Conservation (phyloP, 768 basidiomycete genomes). For the Asterophora lycoperdoides region DNA sequence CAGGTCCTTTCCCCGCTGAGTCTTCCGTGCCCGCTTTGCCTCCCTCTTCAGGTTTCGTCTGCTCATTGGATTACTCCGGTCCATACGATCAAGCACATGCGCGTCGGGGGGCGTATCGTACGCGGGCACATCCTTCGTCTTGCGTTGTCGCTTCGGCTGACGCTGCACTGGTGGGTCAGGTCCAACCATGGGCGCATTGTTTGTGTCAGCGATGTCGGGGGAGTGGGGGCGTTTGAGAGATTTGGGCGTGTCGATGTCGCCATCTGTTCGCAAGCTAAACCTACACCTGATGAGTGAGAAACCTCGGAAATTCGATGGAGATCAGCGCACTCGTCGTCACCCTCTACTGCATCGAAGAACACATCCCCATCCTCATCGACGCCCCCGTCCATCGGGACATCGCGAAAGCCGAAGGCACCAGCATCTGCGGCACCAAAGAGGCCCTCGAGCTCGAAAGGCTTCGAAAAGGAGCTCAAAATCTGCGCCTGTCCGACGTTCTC, state of each 20-base stretch:
- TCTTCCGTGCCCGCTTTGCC: constrained; percentile 57
- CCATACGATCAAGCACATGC: constrained; percentile 44
- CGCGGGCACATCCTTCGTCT: constrained; percentile 47
- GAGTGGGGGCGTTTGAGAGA: constrained; percentile 37
- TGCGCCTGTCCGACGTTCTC: constrained; percentile 80
- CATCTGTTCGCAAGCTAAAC: constrained; percentile 33
- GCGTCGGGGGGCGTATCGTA: constrained; percentile 50
- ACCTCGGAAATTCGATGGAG: neutral
- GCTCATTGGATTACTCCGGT: constrained; percentile 54
- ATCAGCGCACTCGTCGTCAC: constrained; percentile 34
- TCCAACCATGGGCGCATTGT: constrained; percentile 11
- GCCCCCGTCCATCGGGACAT: constrained; percentile 42
- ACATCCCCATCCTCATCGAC: constrained; percentile 41
- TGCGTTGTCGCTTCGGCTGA: constrained; percentile 60
- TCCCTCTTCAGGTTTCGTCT: constrained; percentile 59
- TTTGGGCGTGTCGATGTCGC: constrained; percentile 25
- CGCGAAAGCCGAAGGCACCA: constrained; percentile 61
- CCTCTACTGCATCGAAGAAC: constrained; percentile 41
- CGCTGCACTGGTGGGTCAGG: constrained; percentile 22
- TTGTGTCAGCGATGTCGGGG: constrained; percentile 20
- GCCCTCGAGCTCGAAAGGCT: constrained; percentile 77
- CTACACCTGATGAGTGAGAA: constrained; percentile 9
- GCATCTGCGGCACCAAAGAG: constrained; percentile 79
- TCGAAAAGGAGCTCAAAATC: constrained; percentile 64
- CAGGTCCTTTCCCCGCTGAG: constrained; percentile 31